Evolutionary conservation across 805 yeast genomes (phyloP), one percentile per base, ranked within the genome.

Genomic region (Monosporozyma servazzii): DNA sequence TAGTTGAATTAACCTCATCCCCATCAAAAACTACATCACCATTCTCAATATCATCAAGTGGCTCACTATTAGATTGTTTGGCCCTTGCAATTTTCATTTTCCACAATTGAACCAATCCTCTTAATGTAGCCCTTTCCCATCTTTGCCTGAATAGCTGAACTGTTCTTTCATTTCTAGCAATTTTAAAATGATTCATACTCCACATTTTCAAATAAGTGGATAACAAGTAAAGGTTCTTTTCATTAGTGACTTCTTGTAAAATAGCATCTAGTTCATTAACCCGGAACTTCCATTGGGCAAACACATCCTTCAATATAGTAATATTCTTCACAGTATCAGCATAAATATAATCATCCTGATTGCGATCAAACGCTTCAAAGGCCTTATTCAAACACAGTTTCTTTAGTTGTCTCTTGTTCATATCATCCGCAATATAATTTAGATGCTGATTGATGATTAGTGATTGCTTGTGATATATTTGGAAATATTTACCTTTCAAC

Each of bases 61-160:
- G 18, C 25, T 20, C 18, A 6, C 18, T 29, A 5, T n/a, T 20
- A 3, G 21, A 25, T 17, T 21, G 48, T 20, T 48, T 58, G 8
- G 58, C 51, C 21, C 48, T 36, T 5, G 54, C 52, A 4, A 47
- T 42, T 42, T 59, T 51, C 25, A 58, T 62, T 44, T 59, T 66
- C 76, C 76, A 72, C 18, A 72, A 50, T 5, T 58, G 40, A 20
- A 72, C 43, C 5, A 71, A 49, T 0, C 72, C 75, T 48, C 75
- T 56, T 25, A 70, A 51, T 25, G 59, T 66, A 1, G 75, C 75
- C 45, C 75, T 62, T 50, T 66, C 60, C 75, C 75, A 72, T 48
- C 76, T 59, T n/a, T 54, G 57, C 42, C 65, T 57, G 53, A 71
- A 71, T 13, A 56, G 56, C 4, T 56, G 60, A 2, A 69, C 62